Conservation (phyloP, 257 asterid genomes). For the Perilla frutescens region DNA sequence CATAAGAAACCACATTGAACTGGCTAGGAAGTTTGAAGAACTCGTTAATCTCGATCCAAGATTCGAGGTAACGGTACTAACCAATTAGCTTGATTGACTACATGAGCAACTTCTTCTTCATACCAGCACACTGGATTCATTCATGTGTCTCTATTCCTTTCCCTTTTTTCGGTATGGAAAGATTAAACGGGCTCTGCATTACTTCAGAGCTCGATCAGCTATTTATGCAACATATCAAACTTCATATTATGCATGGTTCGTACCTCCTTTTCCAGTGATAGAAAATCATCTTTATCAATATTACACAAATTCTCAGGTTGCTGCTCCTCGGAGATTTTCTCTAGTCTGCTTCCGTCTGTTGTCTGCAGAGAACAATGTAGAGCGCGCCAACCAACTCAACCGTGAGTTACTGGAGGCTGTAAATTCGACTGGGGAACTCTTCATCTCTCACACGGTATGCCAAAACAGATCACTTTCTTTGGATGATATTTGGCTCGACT, state of each 20-base stretch:
- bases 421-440: constrained; percentile 80
- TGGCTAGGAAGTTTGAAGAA: constrained; percentile 75
- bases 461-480: too few species aligned
- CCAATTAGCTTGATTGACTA: not conserved
- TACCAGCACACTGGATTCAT: not conserved
- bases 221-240: too few species aligned
- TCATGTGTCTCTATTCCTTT: not conserved
- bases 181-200: too few species aligned
- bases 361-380: constrained; percentile 48
- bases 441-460: constrained; percentile 90
- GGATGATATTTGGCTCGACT: not conserved
- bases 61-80: constrained; percentile 69
- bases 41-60: constrained; percentile 78
- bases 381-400: constrained; percentile 60
- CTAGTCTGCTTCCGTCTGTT: constrained; percentile 80
- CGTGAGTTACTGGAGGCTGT: constrained; percentile 71
- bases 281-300: not conserved
- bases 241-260: not conserved
- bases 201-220: too few species aligned
- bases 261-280: not conserved
- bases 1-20: constrained; percentile 78
- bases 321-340: constrained; percentile 74
- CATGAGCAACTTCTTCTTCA: not conserved
- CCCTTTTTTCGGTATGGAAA: too few species aligned
- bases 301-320: constrained; percentile 55